phyloP scores from a whole-genome alignment of 768 basidiomycete genomes.

The Amanita rubescens region DNA sequence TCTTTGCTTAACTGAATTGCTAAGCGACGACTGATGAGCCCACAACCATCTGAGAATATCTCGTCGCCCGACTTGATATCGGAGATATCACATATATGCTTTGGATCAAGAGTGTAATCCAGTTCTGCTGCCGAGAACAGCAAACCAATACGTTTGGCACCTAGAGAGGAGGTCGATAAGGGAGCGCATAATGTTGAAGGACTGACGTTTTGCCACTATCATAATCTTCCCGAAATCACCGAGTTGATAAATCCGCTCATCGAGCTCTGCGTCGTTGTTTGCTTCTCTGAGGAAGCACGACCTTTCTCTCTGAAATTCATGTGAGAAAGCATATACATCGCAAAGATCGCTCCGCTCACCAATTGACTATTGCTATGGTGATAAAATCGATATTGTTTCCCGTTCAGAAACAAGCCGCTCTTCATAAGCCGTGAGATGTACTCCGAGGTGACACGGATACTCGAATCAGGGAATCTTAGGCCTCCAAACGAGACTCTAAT shows the following conservation, averaged over 20 bases:
- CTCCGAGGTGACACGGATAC: constrained; percentile 39
- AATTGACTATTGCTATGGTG: constrained; percentile 68
- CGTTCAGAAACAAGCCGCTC: constrained; percentile 49
- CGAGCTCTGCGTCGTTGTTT: constrained; percentile 46
- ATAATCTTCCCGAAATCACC: constrained; percentile 57
- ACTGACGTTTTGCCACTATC: constrained; percentile 56
- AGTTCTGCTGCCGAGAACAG: constrained; percentile 58
- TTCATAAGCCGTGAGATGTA: constrained; percentile 51
- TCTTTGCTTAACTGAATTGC: constrained; percentile 44
- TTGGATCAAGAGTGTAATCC: constrained; percentile 47
- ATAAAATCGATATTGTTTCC: constrained; percentile 58
- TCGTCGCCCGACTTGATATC: constrained; percentile 53
- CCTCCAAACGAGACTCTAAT: constrained; percentile 45
- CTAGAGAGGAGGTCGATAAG: constrained; percentile 22
- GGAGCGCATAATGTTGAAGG: not conserved
- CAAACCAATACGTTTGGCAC: constrained; percentile 63
- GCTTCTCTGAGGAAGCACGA: constrained; percentile 59
- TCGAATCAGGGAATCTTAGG: constrained; percentile 48
- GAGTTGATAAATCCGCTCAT: constrained; percentile 45
- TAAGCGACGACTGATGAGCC: constrained; percentile 48
- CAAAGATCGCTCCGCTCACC: constrained; percentile 20
- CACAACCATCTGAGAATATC: constrained; percentile 63
- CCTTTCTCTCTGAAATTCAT: constrained; percentile 38
- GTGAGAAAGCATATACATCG: not conserved
- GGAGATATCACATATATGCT: constrained; percentile 43